A percentile compares a stretch with the other conserved stretches of the same genome.
Conservation (phyloP, 2,329 filamentous ascomycete species). For the Neonectria coccinea region DNA sequence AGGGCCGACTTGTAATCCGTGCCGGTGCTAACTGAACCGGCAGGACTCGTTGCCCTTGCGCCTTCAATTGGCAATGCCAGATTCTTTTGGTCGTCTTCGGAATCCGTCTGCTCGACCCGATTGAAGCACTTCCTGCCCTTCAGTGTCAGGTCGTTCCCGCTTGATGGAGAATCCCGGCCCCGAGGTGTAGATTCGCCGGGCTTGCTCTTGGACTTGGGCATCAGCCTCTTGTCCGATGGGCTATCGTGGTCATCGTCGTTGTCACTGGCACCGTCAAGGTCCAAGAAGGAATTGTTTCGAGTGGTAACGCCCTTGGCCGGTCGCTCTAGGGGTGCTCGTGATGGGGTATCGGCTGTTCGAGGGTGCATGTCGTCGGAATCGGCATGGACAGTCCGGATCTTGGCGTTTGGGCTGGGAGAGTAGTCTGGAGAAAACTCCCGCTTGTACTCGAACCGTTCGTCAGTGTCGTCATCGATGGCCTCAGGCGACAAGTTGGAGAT, state of each 20-base stretch:
- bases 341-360: slow-evolving; percentile 50
- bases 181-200: slow-evolving; percentile 1
- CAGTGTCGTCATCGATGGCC: slow-evolving; percentile 20
- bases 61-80: slow-evolving; percentile 59
- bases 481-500: slow-evolving; percentile 43
- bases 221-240: slow-evolving; percentile 28
- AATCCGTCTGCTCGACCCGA: slow-evolving; percentile 45
- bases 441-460: slow-evolving; percentile 52
- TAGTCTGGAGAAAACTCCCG: slow-evolving; percentile 81
- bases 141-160: slow-evolving; percentile 45
- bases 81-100: slow-evolving; percentile 51
- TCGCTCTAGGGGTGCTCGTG: slow-evolving; percentile 49
- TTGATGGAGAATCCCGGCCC: slow-evolving; percentile 26
- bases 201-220: slow-evolving; percentile 29
- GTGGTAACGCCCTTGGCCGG: slow-evolving; percentile 46
- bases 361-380: slow-evolving; percentile 51
- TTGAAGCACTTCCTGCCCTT: slow-evolving; percentile 44
- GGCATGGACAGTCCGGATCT: slow-evolving; percentile 73
- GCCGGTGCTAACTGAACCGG: slow-evolving; percentile 52
- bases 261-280: slow-evolving; percentile 62
- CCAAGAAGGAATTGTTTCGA: slow-evolving; percentile 62
- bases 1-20: slow-evolving; percentile 57
- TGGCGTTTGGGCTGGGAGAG: slow-evolving; percentile 76
- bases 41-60: slow-evolving; percentile 49
- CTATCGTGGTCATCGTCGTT: slow-evolving; percentile 54